Evolutionary conservation across 2,329 filamentous ascomycete species (phyloP).

Genomic region (Aspergillus udagawae): DNA sequence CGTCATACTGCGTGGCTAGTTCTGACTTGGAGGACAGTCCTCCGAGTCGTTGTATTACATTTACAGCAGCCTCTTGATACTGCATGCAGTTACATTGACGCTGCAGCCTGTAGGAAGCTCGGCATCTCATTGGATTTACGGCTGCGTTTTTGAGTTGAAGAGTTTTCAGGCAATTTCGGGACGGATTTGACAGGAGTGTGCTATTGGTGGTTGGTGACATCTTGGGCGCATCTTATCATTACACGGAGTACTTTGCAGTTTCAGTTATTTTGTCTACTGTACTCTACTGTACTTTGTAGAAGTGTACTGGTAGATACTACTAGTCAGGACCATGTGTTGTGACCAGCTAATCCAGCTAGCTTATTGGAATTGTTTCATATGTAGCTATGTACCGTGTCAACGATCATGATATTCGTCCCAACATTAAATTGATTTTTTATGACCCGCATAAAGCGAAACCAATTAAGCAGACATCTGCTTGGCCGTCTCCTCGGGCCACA

Average conservation of each 20-base stretch:
- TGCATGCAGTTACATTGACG: background rate
- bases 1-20: constrained; percentile 9
- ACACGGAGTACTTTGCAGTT: background rate
- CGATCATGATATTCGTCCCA: constrained; percentile 5
- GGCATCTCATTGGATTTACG: background rate
- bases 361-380: background rate
- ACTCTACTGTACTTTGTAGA: too few species aligned
- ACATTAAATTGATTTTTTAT: constrained; percentile 6
- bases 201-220: background rate
- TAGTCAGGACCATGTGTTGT: too few species aligned
- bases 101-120: background rate
- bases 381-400: background rate
- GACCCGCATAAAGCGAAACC: constrained; percentile 16
- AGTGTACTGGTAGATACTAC: background rate
- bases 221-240: background rate
- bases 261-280: background rate
- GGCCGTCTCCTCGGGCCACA: constrained; percentile 59
- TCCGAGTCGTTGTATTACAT: constrained; percentile 8
- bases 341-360: background rate
- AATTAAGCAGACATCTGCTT: constrained; percentile 28
- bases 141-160: background rate
- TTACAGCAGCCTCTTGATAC: background rate
- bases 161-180: background rate
- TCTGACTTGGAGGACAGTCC: constrained; percentile 20
- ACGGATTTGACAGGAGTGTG: background rate